Conservation (phyloP, 2,329 filamentous ascomycete genomes). For the Microascus cirrosus region DNA sequence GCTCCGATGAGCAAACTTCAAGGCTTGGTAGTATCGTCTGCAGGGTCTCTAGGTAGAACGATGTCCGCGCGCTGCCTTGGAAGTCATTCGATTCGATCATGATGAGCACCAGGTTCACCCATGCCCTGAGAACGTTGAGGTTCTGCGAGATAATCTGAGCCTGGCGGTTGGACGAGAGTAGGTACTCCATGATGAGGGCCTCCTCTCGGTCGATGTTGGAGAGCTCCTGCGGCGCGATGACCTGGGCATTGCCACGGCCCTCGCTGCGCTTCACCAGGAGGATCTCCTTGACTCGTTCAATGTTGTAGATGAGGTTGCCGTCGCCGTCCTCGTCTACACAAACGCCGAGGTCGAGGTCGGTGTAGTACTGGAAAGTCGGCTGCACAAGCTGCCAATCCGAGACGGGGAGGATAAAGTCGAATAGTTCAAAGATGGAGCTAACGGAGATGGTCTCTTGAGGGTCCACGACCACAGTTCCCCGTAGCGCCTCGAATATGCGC, state of each 20-base stretch:
- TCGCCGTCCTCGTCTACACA: conserved; percentile 50
- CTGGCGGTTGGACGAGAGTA: conserved; percentile 52
- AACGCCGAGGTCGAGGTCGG: conserved; percentile 54
- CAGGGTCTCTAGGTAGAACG: conserved; percentile 75
- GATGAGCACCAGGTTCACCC: conserved; percentile 75
- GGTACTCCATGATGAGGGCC: conserved; percentile 45
- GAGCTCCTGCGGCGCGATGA: conserved; percentile 38
- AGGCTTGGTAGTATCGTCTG: conserved; percentile 83
- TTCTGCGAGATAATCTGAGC: conserved; percentile 45
- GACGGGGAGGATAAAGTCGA: conserved; percentile 65
- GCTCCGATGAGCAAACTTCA: conserved; percentile 62
- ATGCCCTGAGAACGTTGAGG: conserved; percentile 63
- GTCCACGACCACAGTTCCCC: conserved; percentile 60
- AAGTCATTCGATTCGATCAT: conserved; percentile 77
- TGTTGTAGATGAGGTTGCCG: conserved; percentile 49
- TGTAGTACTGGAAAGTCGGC: conserved; percentile 48
- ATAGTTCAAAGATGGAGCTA: conserved; percentile 78
- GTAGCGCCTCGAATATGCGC: conserved; percentile 59
- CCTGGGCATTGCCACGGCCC: conserved; percentile 32
- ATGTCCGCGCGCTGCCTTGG: conserved; percentile 57
- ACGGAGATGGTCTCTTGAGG: conserved; percentile 56
- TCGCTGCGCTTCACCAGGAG: conserved; percentile 60
- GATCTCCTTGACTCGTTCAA: conserved; percentile 62
- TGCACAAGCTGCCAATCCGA: conserved; percentile 37
- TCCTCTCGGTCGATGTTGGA: conserved; percentile 46